Evolutionary conservation across 2,329 filamentous ascomycete species (phyloP).

Genomic region (Fulvia fulva): DNA sequence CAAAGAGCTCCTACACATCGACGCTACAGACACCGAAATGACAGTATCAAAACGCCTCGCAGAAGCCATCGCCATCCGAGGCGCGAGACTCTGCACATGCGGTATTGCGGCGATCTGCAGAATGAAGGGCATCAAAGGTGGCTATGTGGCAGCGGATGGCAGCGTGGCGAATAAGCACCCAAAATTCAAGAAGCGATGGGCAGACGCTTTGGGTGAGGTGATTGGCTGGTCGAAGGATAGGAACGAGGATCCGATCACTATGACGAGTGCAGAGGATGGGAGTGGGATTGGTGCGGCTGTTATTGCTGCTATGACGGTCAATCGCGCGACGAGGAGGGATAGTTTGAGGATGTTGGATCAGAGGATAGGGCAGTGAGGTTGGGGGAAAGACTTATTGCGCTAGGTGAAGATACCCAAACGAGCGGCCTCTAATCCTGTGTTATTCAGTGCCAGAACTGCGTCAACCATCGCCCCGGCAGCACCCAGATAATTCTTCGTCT

Average conservation of each 20-base stretch:
- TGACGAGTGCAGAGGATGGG: conserved; percentile 41
- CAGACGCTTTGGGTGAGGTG: conserved; percentile 38
- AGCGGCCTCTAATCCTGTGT: neutral
- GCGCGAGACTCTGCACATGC: conserved; percentile 36
- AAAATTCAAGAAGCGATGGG: conserved; percentile 40
- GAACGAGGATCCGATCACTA: conserved; percentile 34
- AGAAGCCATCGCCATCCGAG: conserved; percentile 33
- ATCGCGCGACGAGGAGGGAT: conserved; percentile 23
- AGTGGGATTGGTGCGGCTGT: conserved; percentile 39
- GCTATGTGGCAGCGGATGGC: conserved; percentile 39
- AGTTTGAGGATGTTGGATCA: neutral
- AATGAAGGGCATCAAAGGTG: conserved; percentile 30
- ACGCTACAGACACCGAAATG: conserved; percentile 26
- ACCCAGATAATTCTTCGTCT: conserved; percentile 27
- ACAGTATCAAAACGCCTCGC: conserved; percentile 30
- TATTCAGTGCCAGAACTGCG: conserved; percentile 13
- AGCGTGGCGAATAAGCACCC: conserved; percentile 41
- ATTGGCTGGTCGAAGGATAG: conserved; percentile 33
- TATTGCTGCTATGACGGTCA: conserved; percentile 32
- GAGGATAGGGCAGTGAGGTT: neutral
- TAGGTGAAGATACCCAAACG: too few species aligned
- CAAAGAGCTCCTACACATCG: conserved; percentile 24
- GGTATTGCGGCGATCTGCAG: conserved; percentile 38
- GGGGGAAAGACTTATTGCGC: too few species aligned
- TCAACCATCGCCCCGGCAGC: conserved; percentile 24